These are phyloP conservation scores for Lizonia empirigonia DNA, from an alignment of 2,329 filamentous ascomycete genomes.

Conservation along the genomic window DNA sequence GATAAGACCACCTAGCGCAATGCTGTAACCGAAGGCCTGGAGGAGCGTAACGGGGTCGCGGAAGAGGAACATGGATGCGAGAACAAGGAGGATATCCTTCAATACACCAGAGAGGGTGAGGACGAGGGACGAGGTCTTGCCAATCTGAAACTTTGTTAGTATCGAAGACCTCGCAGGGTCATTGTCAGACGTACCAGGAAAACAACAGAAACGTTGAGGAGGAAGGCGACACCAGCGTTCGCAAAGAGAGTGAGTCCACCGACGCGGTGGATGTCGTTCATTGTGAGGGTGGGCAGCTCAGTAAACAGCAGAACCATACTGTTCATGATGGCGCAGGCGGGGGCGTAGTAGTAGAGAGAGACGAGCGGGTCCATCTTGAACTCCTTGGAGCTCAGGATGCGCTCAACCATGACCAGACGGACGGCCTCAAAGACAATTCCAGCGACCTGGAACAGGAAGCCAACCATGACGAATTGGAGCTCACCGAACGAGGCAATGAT, in stretches of 20 bases:
- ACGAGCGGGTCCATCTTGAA: constrained; percentile 93
- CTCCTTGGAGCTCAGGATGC: constrained; percentile 78
- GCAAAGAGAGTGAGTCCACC: constrained; percentile 73
- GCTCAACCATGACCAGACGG: constrained; percentile 83
- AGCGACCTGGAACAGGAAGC: constrained; percentile 78
- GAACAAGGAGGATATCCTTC: constrained; percentile 84
- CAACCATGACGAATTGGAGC: constrained; percentile 85
- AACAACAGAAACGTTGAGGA: constrained; percentile 83
- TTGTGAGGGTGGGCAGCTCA: constrained; percentile 72
- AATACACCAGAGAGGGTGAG: constrained; percentile 86
- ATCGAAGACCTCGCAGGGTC: constrained; percentile 5
- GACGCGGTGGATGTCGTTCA: constrained; percentile 74
- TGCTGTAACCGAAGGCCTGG: constrained; percentile 83
- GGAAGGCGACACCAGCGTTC: constrained; percentile 79
- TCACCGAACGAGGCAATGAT: constrained; percentile 94
- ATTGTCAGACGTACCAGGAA: constrained; percentile 69
- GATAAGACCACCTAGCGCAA: constrained; percentile 77
- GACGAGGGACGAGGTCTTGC: constrained; percentile 84
- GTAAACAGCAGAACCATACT: constrained; percentile 72
- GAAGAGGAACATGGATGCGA: constrained; percentile 81
- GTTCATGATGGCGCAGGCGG: constrained; percentile 83
- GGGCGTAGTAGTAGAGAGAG: constrained; percentile 88
- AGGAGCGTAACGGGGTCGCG: constrained; percentile 73
- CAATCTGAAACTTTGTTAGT: constrained; percentile 63
- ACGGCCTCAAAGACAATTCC: constrained; percentile 83